Conservation (phyloP, 257 asterid species). For the Lycium ferocissimum region DNA sequence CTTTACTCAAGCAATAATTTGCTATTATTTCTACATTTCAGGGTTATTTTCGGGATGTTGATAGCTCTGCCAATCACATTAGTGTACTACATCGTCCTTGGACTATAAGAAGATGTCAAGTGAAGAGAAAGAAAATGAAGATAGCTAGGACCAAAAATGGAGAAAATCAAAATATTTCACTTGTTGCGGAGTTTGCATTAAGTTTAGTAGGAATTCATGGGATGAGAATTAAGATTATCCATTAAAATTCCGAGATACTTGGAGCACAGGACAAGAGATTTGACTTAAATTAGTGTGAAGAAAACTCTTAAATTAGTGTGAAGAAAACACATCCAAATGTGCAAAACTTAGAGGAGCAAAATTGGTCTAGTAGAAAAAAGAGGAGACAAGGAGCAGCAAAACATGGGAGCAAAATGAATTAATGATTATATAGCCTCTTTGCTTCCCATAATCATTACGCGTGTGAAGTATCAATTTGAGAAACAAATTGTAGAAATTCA, state of each 20-base stretch:
- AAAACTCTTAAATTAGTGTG: conserved; percentile 26
- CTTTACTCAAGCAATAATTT: not conserved
- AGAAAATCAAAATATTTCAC: no score
- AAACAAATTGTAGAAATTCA: conserved; percentile 19
- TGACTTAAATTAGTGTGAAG: conserved; percentile 29
- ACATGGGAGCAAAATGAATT: conserved; percentile 24
- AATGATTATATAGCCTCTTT: conserved; percentile 21
- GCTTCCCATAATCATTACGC: conserved; percentile 20
- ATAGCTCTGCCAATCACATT: conserved; percentile 64
- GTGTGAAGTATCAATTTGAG: conserved; percentile 18
- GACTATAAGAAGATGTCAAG: conserved; percentile 31
- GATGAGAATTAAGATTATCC: conserved; percentile 26
- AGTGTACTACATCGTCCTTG: conserved; percentile 63
- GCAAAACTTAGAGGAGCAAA: not conserved
- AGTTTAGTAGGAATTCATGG: not conserved
- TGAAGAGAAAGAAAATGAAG: not conserved
- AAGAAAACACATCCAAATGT: not conserved
- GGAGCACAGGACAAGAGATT: conserved; percentile 31
- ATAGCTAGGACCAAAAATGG: no score
- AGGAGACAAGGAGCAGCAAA: conserved; percentile 32
- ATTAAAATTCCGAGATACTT: conserved; percentile 17
- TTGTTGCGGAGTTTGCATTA: no score
- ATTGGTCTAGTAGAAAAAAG: not conserved
- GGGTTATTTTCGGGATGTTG: conserved; percentile 72
- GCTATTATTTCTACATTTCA: conserved; percentile 29